A percentile compares a stretch with the other conserved stretches of the same genome.
phyloP scores from a whole-genome alignment of 106 monocot species.

The Gastrodia elata region DNA sequence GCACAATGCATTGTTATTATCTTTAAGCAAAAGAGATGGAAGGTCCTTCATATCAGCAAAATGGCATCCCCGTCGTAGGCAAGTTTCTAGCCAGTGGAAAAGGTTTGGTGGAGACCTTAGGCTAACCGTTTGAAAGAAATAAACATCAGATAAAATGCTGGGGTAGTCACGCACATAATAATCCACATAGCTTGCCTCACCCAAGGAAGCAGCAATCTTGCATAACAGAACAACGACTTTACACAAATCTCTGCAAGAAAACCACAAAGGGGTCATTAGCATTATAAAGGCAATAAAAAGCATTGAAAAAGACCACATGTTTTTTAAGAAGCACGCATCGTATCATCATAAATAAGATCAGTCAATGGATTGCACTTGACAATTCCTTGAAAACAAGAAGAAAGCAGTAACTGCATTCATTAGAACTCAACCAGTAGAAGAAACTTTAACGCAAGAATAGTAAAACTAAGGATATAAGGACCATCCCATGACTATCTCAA shows the following conservation, averaged over 20 bases:
- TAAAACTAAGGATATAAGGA: no score
- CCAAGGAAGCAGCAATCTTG: slow-evolving; percentile 51
- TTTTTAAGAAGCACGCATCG: no score
- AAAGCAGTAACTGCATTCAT: not conserved
- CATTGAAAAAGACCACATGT: not conserved
- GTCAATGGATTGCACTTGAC: not conserved
- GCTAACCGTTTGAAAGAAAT: slow-evolving; percentile 14
- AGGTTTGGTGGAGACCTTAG: slow-evolving; percentile 58
- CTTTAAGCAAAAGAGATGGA: slow-evolving; percentile 51
- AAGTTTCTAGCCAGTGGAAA: slow-evolving; percentile 70
- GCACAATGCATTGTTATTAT: slow-evolving; percentile 41
- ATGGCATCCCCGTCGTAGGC: slow-evolving; percentile 40
- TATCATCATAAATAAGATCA: not conserved
- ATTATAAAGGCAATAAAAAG: not conserved
- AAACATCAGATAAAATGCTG: slow-evolving; percentile 26
- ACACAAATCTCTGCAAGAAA: slow-evolving; percentile 48
- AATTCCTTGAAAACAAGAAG: not conserved
- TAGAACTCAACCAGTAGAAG: not conserved
- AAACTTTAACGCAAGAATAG: not conserved
- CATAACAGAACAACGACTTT: slow-evolving; percentile 51
- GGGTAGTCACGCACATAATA: slow-evolving; percentile 91
- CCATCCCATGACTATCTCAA: no score
- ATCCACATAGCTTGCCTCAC: slow-evolving; percentile 59
- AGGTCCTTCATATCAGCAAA: slow-evolving; percentile 32
- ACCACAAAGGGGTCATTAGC: not conserved